phyloP scores from a whole-genome alignment of 2,329 filamentous ascomycete species.

The Epichloe brachyelytri region DNA sequence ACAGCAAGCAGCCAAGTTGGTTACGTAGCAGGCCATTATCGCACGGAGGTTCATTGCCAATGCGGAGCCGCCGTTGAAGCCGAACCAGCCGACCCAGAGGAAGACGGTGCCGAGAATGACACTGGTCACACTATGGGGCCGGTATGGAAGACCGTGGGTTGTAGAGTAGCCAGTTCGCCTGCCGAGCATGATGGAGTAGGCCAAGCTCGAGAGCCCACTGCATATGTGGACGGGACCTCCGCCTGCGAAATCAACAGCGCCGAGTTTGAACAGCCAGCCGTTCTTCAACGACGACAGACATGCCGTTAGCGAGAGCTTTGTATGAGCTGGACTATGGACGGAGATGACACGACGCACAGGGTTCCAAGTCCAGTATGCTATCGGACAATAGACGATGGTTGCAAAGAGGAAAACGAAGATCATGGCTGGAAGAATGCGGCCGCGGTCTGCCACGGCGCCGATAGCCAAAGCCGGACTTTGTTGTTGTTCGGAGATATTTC shows the following conservation, averaged over 20 bases:
- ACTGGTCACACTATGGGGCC: conserved; percentile 61
- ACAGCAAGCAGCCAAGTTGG: conserved; percentile 72
- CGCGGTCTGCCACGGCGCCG: conserved; percentile 47
- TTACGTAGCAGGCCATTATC: conserved; percentile 80
- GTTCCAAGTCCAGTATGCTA: conserved; percentile 73
- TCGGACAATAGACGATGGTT: conserved; percentile 58
- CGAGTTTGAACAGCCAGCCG: conserved; percentile 57
- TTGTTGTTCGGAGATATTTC: conserved; percentile 10
- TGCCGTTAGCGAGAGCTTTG: background rate
- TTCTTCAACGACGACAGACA: conserved; percentile 18
- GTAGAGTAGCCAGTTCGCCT: conserved; percentile 51
- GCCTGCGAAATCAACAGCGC: conserved; percentile 61
- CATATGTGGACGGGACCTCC: conserved; percentile 66
- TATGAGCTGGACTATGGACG: background rate
- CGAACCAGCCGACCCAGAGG: conserved; percentile 93
- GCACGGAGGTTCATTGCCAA: conserved; percentile 73
- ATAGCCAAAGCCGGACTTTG: conserved; percentile 44
- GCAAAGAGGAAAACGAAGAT: conserved; percentile 61
- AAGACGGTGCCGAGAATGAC: conserved; percentile 61
- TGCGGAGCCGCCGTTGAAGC: conserved; percentile 84
- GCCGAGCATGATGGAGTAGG: conserved; percentile 61
- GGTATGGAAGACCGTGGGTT: conserved; percentile 49
- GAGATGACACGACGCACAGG: conserved; percentile 12
- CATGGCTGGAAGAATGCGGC: conserved; percentile 46
- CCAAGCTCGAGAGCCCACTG: conserved; percentile 57